Base-by-base conservation (phyloP, 2,329 filamentous ascomycete species). In the Talaromyces albobiverticillius region DNA sequence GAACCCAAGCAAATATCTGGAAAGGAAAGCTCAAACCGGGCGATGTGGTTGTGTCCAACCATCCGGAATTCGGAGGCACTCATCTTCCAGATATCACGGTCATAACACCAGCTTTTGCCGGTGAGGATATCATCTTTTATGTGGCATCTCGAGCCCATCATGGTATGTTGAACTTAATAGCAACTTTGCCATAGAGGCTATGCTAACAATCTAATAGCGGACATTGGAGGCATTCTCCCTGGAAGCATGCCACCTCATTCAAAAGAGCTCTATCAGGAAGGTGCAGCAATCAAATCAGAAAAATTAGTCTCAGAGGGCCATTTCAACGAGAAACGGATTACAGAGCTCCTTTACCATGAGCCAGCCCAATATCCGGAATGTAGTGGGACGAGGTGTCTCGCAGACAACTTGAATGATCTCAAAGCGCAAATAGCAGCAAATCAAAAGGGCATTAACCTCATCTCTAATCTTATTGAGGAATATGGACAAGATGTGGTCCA, bases 341-440 rank as follows among this genome's bases (percentile, higher is more conserved):
- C 79, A 0, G 80, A 89, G 58, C 73, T 89, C 1, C 76, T 93
- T 2, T 82, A 87, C 49, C 73, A 82, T 10, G 86, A 90, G 58
- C 89, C 89, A 0, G 88, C 86, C 0, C 76, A 84, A 61, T 83
- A 86, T 59, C 84, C 85, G 1, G 87, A 85, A 2, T 92, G 88
- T 72, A 86, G 82, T 59, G 88, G 88, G 1, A 91, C 89, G 0
- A 79, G 89, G 49, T 88, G 87, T 64, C 76, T 93, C 0, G 82
- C 82, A 10, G 89, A 94, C 67, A 94, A 94, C 64, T 76, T 94
- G 63, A 89, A 88, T 57, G 89, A 94, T 65, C 76, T 94, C 38
- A 90, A 91, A 70, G 89, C 89, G 1, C 88, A 92, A 65, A 84
- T 92, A 4, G 88, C 89, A 2, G 88, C 89, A 8, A 93, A 94